A percentile compares a stretch with the other conserved stretches of the same genome.
phyloP scores from a whole-genome alignment of 306 rosid genomes.

The Quercus aquifolioides region DNA sequence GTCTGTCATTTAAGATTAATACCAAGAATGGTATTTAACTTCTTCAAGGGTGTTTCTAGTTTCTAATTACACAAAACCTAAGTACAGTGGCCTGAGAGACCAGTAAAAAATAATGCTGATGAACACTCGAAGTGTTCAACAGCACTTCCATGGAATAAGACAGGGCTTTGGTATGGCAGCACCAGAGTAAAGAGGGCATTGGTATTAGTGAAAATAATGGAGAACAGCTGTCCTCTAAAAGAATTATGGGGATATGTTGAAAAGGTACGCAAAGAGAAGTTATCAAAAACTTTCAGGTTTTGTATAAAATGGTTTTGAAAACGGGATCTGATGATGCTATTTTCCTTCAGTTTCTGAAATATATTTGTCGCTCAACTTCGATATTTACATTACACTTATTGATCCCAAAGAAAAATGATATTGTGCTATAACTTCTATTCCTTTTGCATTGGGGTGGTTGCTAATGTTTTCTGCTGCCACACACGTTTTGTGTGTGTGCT shows the following conservation, averaged over 20 bases:
- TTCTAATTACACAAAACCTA: not conserved
- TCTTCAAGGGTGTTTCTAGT: not conserved
- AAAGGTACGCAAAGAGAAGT: not conserved
- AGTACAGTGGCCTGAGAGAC: not conserved
- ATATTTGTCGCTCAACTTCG: not conserved
- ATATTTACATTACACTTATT: not conserved
- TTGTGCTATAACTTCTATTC: not conserved
- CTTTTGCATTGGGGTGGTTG: not conserved
- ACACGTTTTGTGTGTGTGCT: not conserved
- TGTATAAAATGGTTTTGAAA: not conserved
- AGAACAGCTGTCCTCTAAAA: not conserved
- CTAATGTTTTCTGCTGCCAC: not conserved
- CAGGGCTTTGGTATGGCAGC: not conserved
- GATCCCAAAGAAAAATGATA: not conserved
- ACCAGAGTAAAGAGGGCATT: not conserved
- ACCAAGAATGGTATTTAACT: not conserved
- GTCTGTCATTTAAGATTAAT: not conserved
- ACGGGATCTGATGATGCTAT: not conserved
- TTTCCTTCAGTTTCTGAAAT: not conserved
- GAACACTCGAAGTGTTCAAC: not conserved
- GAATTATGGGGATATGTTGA: not conserved
- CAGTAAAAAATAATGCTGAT: not conserved
- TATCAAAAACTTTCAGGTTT: not conserved
- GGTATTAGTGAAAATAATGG: not conserved
- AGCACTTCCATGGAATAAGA: not conserved